Evolutionary conservation across 805 yeast genomes (phyloP).

Genomic region (Teunomyces gatunensis): DNA sequence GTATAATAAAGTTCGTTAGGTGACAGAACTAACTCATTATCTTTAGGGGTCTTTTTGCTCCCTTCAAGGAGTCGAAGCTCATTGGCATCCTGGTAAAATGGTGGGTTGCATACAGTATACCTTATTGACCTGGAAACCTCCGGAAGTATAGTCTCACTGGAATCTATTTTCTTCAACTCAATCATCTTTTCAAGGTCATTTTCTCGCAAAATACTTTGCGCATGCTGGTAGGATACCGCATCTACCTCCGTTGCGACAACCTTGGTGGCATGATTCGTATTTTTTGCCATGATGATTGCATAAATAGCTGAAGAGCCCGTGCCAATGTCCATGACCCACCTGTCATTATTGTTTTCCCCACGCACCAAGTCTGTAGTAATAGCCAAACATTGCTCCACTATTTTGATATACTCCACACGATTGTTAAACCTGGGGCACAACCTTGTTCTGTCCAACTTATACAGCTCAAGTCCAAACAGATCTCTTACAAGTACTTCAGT

Average conservation of each 20-base stretch:
- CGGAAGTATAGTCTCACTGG: conserved; percentile 1
- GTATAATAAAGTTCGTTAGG: conserved; percentile 11
- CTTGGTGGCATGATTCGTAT: neutral
- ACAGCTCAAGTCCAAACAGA: conserved; percentile 10
- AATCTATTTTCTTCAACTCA: neutral
- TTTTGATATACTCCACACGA: conserved; percentile 15
- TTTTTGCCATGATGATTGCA: conserved; percentile 12
- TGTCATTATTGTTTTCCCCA: neutral
- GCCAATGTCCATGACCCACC: conserved; percentile 17
- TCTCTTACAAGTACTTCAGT: conserved; percentile 13
- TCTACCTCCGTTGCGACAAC: conserved; percentile 18
- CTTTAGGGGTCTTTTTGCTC: conserved; percentile 5
- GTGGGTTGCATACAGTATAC: conserved; percentile 21
- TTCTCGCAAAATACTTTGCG: neutral
- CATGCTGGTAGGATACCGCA: conserved; percentile 10
- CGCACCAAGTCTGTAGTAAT: conserved; percentile 5
- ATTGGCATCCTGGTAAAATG: conserved; percentile 13
- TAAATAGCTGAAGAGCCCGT: conserved; percentile 20
- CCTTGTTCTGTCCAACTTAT: conserved; percentile 10
- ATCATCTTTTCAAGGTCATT: neutral
- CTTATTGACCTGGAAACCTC: neutral
- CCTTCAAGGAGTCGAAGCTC: conserved; percentile 8
- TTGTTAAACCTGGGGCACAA: conserved; percentile 20
- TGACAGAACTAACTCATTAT: conserved; percentile 8
- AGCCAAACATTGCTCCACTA: conserved; percentile 13